Percentiles rank a stretch among this genome's conserved stretches.
Conservation (phyloP, 1,284 basidiomycete genomes). For the Ceratobasidium sp. region DNA sequence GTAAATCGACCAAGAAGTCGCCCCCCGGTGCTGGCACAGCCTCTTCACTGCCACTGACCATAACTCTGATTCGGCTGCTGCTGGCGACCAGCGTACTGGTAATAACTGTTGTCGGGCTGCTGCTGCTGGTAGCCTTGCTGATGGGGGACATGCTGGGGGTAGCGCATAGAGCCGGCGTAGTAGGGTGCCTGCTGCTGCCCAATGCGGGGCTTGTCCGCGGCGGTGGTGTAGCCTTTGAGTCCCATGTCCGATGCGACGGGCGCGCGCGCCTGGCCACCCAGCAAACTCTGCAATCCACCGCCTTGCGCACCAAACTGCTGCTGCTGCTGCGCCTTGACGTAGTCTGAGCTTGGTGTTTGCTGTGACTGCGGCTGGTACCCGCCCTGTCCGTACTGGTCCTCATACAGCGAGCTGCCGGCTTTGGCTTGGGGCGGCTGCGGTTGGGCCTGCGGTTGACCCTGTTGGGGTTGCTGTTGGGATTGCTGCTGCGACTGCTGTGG, state of each 20-base stretch:
- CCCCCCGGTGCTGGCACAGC: not conserved
- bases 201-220: slow-evolving; percentile 7
- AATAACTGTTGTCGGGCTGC: slow-evolving; percentile 22
- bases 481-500: slow-evolving; percentile 64
- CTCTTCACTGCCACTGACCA: slow-evolving; percentile 30
- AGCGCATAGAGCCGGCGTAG: slow-evolving; percentile 11
- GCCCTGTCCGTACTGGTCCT: slow-evolving; percentile 30
- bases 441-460: slow-evolving; percentile 59
- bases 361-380: slow-evolving; percentile 13
- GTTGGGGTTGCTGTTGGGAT: slow-evolving; percentile 66
- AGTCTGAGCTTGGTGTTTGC: slow-evolving; percentile 13
- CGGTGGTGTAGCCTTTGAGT: not conserved
- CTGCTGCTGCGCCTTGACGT: slow-evolving; percentile 26
- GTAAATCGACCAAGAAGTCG: slow-evolving; percentile 17
- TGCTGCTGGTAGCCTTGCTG: slow-evolving; percentile 33
- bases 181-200: slow-evolving; percentile 13
- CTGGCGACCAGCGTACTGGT: slow-evolving; percentile 22
- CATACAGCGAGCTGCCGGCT: not conserved
- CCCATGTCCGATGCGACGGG: slow-evolving; percentile 16
- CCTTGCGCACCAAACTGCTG: slow-evolving; percentile 19
- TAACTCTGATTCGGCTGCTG: slow-evolving; percentile 39
- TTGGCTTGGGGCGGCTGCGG: not conserved
- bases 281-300: slow-evolving; percentile 20
- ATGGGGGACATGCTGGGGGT: slow-evolving; percentile 3
- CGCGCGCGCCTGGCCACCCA: slow-evolving; percentile 18